Evolutionary conservation across 2,329 filamentous ascomycete genomes (phyloP).

Genomic region (Aspergillus sp.): DNA sequence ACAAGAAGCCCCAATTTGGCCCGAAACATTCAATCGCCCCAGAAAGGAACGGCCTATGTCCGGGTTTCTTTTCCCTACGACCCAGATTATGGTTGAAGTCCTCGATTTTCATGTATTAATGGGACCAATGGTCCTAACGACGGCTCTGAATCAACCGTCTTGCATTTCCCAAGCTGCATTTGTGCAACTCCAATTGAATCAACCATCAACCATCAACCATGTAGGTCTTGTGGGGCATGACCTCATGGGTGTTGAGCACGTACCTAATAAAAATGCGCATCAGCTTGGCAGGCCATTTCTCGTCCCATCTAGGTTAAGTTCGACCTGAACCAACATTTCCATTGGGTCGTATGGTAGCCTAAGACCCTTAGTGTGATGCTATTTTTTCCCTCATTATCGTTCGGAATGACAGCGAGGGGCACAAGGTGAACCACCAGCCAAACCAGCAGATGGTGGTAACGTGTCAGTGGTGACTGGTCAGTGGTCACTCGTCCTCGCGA

Average conservation of each 20-base stretch:
- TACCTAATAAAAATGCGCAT: slow-evolving; percentile 2
- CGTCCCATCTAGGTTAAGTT: slow-evolving; percentile 1
- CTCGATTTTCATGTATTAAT: neutral
- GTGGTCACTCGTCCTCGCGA: neutral
- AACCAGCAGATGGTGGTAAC: slow-evolving; percentile 1
- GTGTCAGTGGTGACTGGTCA: slow-evolving; percentile 2
- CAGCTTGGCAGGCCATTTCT: neutral
- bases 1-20: neutral
- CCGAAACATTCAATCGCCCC: neutral
- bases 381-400: neutral
- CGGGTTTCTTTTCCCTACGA: neutral
- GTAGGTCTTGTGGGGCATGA: neutral
- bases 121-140: neutral
- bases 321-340: neutral
- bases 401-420: neutral
- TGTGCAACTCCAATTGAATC: slow-evolving; percentile 3
- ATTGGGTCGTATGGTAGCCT: slow-evolving; percentile 1
- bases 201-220: slow-evolving; percentile 5
- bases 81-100: neutral
- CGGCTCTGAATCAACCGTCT: neutral
- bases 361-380: slow-evolving; percentile 5
- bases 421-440: neutral
- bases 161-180: slow-evolving; percentile 1
- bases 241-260: slow-evolving; percentile 2
- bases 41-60: neutral